Percentiles rank a stretch among this genome's conserved stretches.
phyloP scores from a whole-genome alignment of 176 grass and related monocot genomes.

The Cocos nucifera region DNA sequence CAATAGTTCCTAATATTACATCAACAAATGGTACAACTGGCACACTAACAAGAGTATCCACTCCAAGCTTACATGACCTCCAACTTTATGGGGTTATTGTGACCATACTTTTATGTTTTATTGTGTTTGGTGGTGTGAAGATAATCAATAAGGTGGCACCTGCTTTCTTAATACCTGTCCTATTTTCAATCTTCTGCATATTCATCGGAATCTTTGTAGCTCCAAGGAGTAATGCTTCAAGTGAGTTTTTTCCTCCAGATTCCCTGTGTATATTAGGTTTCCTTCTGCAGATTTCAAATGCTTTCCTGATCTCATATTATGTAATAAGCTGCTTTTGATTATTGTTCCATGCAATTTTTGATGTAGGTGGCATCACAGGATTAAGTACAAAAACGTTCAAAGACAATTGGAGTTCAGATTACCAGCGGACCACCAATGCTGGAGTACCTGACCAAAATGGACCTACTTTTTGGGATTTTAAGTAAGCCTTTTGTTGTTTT shows the following conservation, averaged over 20 bases:
- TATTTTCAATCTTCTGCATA: constrained; percentile 89
- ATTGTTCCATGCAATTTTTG: not conserved
- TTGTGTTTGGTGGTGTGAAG: constrained; percentile 99
- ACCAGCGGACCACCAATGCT: constrained; percentile 91
- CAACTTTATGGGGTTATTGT: constrained; percentile 94
- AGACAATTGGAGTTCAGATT: constrained; percentile 84
- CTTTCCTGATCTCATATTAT: too few species aligned
- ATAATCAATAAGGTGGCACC: constrained; percentile 96
- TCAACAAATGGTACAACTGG: constrained; percentile 59
- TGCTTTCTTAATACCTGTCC: constrained; percentile 85
- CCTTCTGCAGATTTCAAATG: not conserved
- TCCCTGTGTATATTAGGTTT: constrained; percentile 10
- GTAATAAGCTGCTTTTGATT: too few species aligned
- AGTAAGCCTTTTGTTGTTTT: constrained; percentile 45
- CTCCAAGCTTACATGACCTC: constrained; percentile 88
- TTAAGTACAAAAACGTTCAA: constrained; percentile 65
- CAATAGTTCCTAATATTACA: constrained; percentile 61
- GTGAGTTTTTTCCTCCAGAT: constrained; percentile 35
- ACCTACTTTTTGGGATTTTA: constrained; percentile 93
- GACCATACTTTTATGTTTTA: constrained; percentile 86
- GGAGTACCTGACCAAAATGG: constrained; percentile 86
- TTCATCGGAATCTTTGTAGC: constrained; percentile 90
- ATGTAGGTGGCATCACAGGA: constrained; percentile 71
- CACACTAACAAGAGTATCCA: constrained; percentile 56
- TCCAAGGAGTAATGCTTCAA: constrained; percentile 65